phyloP scores from a whole-genome alignment of 2,329 filamentous ascomycete genomes.

The Rosellinia necatrix region DNA sequence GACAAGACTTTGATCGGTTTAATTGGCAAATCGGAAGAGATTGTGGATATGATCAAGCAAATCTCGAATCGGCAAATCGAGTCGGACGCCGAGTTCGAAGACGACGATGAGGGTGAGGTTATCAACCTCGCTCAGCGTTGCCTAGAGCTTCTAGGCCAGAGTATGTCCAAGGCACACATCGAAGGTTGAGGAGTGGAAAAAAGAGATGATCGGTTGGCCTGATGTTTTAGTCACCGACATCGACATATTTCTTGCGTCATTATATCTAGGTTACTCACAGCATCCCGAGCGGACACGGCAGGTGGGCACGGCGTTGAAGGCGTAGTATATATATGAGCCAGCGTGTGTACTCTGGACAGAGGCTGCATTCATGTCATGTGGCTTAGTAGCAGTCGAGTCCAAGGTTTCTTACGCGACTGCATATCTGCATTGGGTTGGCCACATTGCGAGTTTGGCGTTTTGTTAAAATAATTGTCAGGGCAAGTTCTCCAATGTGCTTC shows the following conservation, averaged over 20 bases:
- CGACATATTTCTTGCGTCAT: constrained; percentile 37
- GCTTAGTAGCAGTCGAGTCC: constrained; percentile 33
- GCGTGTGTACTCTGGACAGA: constrained; percentile 34
- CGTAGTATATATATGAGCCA: constrained; percentile 45
- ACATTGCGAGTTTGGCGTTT: constrained; percentile 32
- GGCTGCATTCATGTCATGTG: constrained; percentile 27
- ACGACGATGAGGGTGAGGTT: constrained; percentile 91
- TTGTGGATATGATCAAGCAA: constrained; percentile 87
- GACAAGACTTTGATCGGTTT: constrained; percentile 86
- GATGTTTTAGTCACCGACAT: no score
- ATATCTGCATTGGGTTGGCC: constrained; percentile 39
- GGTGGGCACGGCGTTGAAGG: constrained; percentile 49
- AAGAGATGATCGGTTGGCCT: no score
- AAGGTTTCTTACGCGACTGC: constrained; percentile 34
- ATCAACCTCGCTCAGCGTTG: constrained; percentile 89
- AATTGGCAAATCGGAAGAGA: constrained; percentile 87
- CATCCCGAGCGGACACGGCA: constrained; percentile 42
- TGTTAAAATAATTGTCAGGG: constrained; percentile 19
- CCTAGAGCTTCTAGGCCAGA: constrained; percentile 81
- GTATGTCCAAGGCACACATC: constrained; percentile 77
- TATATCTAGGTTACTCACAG: constrained; percentile 40
- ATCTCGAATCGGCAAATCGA: constrained; percentile 91
- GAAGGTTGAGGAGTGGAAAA: constrained; percentile 72
- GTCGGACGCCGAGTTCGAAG: constrained; percentile 81
- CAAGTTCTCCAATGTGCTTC: constrained; percentile 23